phyloP scores from a whole-genome alignment of 176 grass and related monocot genomes.

The Cymbopogon citratus region DNA sequence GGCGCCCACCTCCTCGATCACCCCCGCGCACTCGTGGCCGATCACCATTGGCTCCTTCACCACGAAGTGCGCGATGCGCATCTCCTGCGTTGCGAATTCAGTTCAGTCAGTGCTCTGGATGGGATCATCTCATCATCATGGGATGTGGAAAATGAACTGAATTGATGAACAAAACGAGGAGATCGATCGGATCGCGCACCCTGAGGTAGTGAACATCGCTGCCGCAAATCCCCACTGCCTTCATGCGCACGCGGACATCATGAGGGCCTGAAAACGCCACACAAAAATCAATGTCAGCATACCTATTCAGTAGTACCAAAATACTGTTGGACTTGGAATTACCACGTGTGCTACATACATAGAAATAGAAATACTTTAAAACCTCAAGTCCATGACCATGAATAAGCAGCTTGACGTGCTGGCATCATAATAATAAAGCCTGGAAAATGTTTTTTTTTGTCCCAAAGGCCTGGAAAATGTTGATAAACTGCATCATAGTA shows the following conservation, averaged over 20 bases:
- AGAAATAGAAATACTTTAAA: too few species aligned
- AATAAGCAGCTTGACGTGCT: too few species aligned
- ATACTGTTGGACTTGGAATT: too few species aligned
- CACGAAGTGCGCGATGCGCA: conserved; percentile 80
- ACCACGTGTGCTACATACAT: too few species aligned
- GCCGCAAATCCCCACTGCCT: conserved; percentile 93
- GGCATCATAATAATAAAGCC: too few species aligned
- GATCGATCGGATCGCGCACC: conserved; percentile 13
- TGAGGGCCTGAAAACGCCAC: conserved; percentile 38
- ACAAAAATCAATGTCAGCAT: not conserved
- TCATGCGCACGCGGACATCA: conserved; percentile 84
- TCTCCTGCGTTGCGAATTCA: conserved; percentile 31
- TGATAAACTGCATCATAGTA: too few species aligned
- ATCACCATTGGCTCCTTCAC: conserved; percentile 95
- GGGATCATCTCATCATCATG: too few species aligned
- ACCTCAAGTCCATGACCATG: too few species aligned
- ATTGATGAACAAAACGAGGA: not conserved
- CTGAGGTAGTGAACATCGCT: conserved; percentile 96
- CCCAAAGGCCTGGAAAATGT: too few species aligned
- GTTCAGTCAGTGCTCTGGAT: too few species aligned
- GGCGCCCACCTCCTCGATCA: conserved; percentile 73
- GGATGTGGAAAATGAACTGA: not conserved
- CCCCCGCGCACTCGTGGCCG: conserved; percentile 87
- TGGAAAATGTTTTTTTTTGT: too few species aligned
- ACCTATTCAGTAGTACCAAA: too few species aligned